Percentiles rank a stretch among this genome's conserved stretches.
phyloP scores from a whole-genome alignment of 345 rosid genomes.

The Gossypium herbaceum region DNA sequence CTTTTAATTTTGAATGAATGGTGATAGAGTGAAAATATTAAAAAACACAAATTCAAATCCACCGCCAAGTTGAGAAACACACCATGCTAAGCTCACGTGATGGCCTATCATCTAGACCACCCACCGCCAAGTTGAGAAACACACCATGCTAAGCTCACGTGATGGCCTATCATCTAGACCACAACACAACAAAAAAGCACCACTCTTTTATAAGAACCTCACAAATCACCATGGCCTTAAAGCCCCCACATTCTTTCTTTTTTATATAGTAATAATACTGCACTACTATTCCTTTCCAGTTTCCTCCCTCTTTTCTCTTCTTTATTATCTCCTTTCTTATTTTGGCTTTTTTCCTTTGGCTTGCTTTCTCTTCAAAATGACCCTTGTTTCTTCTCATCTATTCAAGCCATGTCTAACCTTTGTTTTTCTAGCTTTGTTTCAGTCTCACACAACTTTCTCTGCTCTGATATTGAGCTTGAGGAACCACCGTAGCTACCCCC shows the following conservation, averaged over 20 bases:
- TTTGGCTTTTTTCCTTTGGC: not conserved
- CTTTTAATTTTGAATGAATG: no score
- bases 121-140: slow-evolving; percentile 9
- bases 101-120: not conserved
- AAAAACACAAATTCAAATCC: not conserved
- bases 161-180: not conserved
- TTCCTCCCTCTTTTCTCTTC: no score
- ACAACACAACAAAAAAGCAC: not conserved
- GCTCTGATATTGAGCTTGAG: slow-evolving; percentile 59
- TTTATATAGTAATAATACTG: not conserved
- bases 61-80: slow-evolving; percentile 3
- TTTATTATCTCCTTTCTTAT: not conserved
- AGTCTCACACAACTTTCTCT: slow-evolving; percentile 39
- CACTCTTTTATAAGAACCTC: not conserved
- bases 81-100: slow-evolving; percentile 8
- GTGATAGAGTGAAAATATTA: not conserved
- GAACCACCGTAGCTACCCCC: slow-evolving; percentile 49
- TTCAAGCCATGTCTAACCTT: slow-evolving; percentile 29
- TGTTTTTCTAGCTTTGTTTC: slow-evolving; percentile 28
- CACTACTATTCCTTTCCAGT: not conserved
- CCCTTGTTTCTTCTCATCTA: slow-evolving; percentile 2
- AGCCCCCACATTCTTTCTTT: not conserved
- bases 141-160: slow-evolving; percentile 3
- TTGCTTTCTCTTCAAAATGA: slow-evolving; percentile 18
- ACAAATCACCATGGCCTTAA: not conserved